A percentile compares a stretch with the other conserved stretches of the same genome.
Evolutionary conservation across 2,329 filamentous ascomycete species (phyloP).

Genomic region (Ascochyta rabiei): DNA sequence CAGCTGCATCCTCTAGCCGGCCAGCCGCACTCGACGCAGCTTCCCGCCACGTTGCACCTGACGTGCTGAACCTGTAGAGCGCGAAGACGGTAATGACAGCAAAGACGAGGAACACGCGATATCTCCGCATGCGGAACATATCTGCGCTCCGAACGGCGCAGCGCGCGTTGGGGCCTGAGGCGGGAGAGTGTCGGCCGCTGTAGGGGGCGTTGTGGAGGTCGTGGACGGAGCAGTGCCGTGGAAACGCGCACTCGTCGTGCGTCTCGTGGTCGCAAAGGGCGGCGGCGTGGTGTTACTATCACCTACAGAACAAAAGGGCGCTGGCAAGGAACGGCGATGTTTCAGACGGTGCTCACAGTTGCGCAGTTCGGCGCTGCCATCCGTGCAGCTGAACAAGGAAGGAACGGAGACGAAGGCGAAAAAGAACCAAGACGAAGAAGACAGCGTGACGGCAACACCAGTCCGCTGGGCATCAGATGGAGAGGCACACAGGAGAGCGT

Average conservation of each 20-base stretch:
- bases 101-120: conserved; percentile 65
- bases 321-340: neutral
- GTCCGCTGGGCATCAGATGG: conserved; percentile 12
- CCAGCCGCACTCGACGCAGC: conserved; percentile 30
- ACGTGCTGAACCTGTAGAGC: conserved; percentile 59
- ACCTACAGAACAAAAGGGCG: neutral
- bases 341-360: conserved; percentile 8
- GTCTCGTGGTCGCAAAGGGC: neutral
- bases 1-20: conserved; percentile 21
- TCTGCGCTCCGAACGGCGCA: conserved; percentile 10
- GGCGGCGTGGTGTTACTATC: neutral
- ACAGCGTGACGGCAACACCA: conserved; percentile 5
- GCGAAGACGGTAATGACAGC: conserved; percentile 62
- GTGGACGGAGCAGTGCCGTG: neutral
- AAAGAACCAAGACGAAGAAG: conserved; percentile 2
- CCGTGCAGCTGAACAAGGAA: neutral
- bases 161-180: conserved; percentile 17
- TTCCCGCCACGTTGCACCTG: conserved; percentile 49
- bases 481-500: conserved; percentile 19
- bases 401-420: no score
- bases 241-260: neutral
- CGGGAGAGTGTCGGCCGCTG: conserved; percentile 9
- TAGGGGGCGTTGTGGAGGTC: neutral
- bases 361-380: conserved; percentile 29
- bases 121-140: conserved; percentile 66